A percentile compares a stretch with the other conserved stretches of the same genome.
Conservation (phyloP, 1,284 basidiomycete genomes). For the Fistulinella cinereoalba region DNA sequence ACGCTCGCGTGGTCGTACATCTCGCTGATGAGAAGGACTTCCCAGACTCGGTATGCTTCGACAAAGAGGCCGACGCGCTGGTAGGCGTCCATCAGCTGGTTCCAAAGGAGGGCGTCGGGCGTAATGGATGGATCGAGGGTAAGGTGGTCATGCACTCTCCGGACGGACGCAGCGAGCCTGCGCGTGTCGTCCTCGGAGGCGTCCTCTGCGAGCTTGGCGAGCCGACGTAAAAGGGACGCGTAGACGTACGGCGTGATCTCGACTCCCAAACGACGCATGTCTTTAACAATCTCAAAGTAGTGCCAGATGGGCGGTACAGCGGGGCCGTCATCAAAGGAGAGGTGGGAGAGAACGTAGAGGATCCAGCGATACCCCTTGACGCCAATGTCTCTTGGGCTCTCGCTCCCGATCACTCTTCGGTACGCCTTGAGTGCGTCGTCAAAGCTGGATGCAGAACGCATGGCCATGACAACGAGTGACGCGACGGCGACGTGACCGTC, state of each 20-base stretch:
- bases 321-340: conserved; percentile 45
- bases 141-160: conserved; percentile 76
- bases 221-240: conserved; percentile 63
- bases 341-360: conserved; percentile 58
- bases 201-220: conserved; percentile 46
- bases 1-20: conserved; percentile 65
- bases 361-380: conserved; percentile 58
- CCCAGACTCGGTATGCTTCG: conserved; percentile 80
- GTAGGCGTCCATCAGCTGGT: conserved; percentile 90
- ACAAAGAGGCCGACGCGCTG: conserved; percentile 68
- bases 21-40: conserved; percentile 62
- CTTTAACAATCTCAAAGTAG: conserved; percentile 77
- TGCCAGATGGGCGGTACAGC: conserved; percentile 54
- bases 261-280: conserved; percentile 74
- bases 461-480: conserved; percentile 57
- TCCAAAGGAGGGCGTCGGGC: conserved; percentile 77
- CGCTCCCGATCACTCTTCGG: conserved; percentile 37
- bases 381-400: conserved; percentile 45
- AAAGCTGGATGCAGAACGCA: conserved; percentile 52
- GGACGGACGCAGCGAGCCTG: conserved; percentile 48
- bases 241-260: conserved; percentile 63
- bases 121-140: conserved; percentile 73
- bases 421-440: conserved; percentile 65
- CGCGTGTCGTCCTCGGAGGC: conserved; percentile 25
- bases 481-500: conserved; percentile 43